Conservation (phyloP, 139 green algal genomes). For the Pseudopediastrum boryanum region DNA sequence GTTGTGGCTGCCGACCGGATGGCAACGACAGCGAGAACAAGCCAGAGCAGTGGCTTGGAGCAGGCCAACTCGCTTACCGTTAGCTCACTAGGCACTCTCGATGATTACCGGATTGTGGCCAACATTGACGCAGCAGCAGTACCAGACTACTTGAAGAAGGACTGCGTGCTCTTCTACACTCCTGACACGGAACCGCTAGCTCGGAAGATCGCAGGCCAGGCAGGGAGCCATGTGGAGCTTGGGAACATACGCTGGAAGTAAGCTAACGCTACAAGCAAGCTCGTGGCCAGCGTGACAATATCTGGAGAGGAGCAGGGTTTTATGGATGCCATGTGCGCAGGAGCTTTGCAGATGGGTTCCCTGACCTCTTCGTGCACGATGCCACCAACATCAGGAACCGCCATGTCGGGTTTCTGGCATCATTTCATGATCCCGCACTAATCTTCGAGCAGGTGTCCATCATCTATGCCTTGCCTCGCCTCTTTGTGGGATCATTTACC, state of each 20-base stretch:
- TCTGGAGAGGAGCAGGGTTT: neutral
- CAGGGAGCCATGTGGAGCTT: slow-evolving; percentile 68
- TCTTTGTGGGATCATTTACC: slow-evolving; percentile 97
- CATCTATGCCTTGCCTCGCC: slow-evolving; percentile 94
- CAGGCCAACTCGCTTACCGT: too few relatives aligned
- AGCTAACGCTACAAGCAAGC: slow-evolving; percentile 29
- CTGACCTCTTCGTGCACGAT: slow-evolving; percentile 98
- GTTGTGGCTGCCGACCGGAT: too few relatives aligned
- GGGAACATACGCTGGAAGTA: slow-evolving; percentile 87
- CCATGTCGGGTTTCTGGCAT: slow-evolving; percentile 97
- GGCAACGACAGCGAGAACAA: too few relatives aligned
- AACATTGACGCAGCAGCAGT: slow-evolving; percentile 39
- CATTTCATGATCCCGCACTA: slow-evolving; percentile 87
- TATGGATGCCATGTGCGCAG: slow-evolving; percentile 30
- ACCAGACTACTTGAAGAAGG: slow-evolving; percentile 56
- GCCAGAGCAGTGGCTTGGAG: too few relatives aligned
- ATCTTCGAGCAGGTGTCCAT: slow-evolving; percentile 98
- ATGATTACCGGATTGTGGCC: slow-evolving; percentile 59
- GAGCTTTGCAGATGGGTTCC: slow-evolving; percentile 95
- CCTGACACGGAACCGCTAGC: slow-evolving; percentile 83
- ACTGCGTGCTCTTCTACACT: slow-evolving; percentile 93
- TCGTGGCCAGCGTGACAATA: neutral
- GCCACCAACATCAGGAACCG: slow-evolving; percentile 89
- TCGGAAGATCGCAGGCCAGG: slow-evolving; percentile 69
- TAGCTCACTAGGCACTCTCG: too few relatives aligned